Evolutionary conservation across 768 basidiomycete genomes (phyloP).

Genomic region (Erythrobasidium yunnanense): DNA sequence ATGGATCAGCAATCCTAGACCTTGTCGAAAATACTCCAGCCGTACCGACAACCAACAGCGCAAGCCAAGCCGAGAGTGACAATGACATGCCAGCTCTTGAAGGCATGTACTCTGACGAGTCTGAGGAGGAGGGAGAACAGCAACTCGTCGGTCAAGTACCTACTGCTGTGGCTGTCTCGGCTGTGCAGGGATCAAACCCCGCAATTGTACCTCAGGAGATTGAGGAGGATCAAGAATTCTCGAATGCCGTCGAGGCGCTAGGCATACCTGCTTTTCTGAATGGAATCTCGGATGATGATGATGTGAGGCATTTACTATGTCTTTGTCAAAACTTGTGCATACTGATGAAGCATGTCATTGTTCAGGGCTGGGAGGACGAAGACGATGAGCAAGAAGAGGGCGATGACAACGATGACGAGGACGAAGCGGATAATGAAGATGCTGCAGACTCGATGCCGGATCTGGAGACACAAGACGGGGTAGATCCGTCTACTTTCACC

Average conservation of each 20-base stretch:
- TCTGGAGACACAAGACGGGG: neutral
- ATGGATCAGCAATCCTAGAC: neutral
- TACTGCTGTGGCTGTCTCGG: too few species aligned
- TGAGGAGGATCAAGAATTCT: too few species aligned
- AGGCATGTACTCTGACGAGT: too few species aligned
- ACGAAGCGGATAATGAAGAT: slow-evolving; percentile 6
- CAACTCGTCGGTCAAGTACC: too few species aligned
- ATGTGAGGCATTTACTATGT: neutral
- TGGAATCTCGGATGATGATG: neutral
- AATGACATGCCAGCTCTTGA: too few species aligned
- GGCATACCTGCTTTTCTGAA: too few species aligned
- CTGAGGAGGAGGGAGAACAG: neutral
- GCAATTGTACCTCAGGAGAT: too few species aligned
- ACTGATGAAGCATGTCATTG: neutral
- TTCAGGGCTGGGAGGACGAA: slow-evolving; percentile 11
- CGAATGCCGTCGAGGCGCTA: too few species aligned
- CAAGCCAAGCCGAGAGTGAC: too few species aligned
- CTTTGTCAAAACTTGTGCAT: too few species aligned
- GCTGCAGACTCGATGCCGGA: neutral
- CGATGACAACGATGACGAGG: neutral
- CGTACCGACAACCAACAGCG: neutral
- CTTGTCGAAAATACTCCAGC: neutral
- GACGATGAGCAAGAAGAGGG: neutral
- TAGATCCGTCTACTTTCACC: neutral
- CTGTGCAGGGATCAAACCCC: too few species aligned